Evolutionary conservation across 176 grass and related monocot species (phyloP).

Genomic region (Avena atlantica): DNA sequence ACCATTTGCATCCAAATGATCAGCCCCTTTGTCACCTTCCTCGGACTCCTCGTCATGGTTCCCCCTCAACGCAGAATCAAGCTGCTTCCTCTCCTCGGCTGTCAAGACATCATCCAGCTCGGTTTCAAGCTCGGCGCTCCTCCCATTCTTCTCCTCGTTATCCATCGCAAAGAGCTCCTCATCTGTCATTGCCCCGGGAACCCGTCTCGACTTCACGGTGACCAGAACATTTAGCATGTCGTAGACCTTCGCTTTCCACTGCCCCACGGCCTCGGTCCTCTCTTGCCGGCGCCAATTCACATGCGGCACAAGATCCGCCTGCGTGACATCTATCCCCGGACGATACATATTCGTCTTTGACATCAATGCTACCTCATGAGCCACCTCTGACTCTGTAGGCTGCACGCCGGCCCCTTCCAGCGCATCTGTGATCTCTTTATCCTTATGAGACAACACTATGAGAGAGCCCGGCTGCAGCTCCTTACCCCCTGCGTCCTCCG

Average conservation of each 20-base stretch:
- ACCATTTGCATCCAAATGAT: constrained; percentile 55
- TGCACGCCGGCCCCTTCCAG: constrained; percentile 88
- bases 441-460: constrained; percentile 92
- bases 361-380: constrained; percentile 92
- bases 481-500: constrained; percentile 59
- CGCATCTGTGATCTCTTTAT: constrained; percentile 94
- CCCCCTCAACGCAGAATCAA: constrained; percentile 82
- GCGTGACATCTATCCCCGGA: constrained; percentile 91
- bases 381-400: constrained; percentile 83
- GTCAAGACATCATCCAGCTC: constrained; percentile 88
- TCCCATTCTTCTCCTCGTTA: constrained; percentile 66
- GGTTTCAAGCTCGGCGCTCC: constrained; percentile 58
- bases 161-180: constrained; percentile 91
- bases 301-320: constrained; percentile 89
- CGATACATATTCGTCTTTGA: constrained; percentile 98
- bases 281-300: constrained; percentile 93
- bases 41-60: constrained; percentile 68
- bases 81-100: constrained; percentile 87
- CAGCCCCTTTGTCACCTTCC: constrained; percentile 48
- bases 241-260: constrained; percentile 94
- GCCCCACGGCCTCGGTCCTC: constrained; percentile 70
- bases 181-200: constrained; percentile 92
- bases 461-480: constrained; percentile 77
- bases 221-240: constrained; percentile 93
- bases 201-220: constrained; percentile 89